Evolutionary conservation across 2,329 filamentous ascomycete genomes (phyloP).

Genomic region (Hymenoscyphus repandus): DNA sequence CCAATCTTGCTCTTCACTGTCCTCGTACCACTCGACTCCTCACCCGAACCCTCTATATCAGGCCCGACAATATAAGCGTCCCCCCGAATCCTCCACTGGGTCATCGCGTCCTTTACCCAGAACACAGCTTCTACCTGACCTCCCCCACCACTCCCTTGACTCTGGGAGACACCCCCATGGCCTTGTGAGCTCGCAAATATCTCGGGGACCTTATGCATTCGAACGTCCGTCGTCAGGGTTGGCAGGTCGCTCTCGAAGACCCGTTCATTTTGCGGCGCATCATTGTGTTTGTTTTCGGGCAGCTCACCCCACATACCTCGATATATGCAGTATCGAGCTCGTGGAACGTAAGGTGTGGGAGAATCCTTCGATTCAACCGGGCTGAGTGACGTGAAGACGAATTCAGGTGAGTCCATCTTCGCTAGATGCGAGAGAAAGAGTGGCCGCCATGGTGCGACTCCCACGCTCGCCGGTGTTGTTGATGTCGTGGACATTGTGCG

Average conservation of each 20-base stretch:
- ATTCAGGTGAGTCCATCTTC: slow-evolving; percentile 35
- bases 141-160: slow-evolving; percentile 55
- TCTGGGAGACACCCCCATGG: slow-evolving; percentile 34
- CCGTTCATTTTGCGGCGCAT: slow-evolving; percentile 63
- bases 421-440: slow-evolving; percentile 31
- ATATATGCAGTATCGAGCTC: slow-evolving; percentile 76
- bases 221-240: slow-evolving; percentile 79
- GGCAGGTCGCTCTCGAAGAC: slow-evolving; percentile 72
- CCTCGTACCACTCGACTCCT: slow-evolving; percentile 44
- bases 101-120: slow-evolving; percentile 66
- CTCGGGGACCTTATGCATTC: slow-evolving; percentile 79
- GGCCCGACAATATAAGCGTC: slow-evolving; percentile 68
- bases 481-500: slow-evolving; percentile 29
- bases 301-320: slow-evolving; percentile 78
- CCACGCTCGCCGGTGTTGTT: slow-evolving; percentile 18
- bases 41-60: slow-evolving; percentile 53
- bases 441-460: slow-evolving; percentile 31
- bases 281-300: slow-evolving; percentile 66
- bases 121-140: slow-evolving; percentile 76
- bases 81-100: slow-evolving; percentile 83
- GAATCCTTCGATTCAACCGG: slow-evolving; percentile 28
- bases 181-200: slow-evolving; percentile 50
- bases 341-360: slow-evolving; percentile 38
- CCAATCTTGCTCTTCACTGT: slow-evolving; percentile 57
- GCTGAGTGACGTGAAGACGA: slow-evolving; percentile 42